Evolutionary conservation across 331 rosid species (phyloP).

Genomic region (Erythrophleum ivorense): DNA sequence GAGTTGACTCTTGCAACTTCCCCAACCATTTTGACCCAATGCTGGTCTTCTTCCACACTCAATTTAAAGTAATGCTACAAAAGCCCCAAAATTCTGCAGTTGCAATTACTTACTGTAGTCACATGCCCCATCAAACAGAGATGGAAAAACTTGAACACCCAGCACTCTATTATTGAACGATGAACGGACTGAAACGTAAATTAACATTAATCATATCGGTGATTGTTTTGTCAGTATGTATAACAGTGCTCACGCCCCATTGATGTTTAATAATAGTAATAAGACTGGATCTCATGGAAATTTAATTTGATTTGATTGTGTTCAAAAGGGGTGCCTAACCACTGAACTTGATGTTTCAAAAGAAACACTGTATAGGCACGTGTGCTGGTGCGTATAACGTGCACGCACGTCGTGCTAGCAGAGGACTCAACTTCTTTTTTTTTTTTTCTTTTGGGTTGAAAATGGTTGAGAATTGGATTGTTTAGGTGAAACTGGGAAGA

Average conservation of each 20-base stretch:
- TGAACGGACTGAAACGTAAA: background rate
- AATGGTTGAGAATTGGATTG: background rate
- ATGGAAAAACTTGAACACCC: background rate
- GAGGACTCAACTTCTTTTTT: background rate
- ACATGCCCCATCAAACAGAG: background rate
- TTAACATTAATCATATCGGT: background rate
- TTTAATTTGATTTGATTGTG: background rate
- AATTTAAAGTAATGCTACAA: background rate
- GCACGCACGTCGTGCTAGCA: constrained; percentile 45
- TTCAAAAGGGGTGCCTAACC: constrained; percentile 29
- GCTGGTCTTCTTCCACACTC: background rate
- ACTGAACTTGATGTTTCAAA: background rate
- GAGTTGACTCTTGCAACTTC: constrained; percentile 31
- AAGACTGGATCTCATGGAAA: background rate
- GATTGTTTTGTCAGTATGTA: background rate
- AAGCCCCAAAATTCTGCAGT: background rate
- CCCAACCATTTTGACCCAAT: background rate
- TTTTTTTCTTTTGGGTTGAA: too few species aligned
- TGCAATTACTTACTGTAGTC: constrained; percentile 5
- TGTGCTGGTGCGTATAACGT: constrained; percentile 38
- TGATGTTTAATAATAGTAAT: background rate
- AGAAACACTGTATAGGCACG: constrained; percentile 38
- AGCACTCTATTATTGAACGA: background rate
- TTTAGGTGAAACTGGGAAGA: background rate
- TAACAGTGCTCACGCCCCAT: background rate